Percentiles rank a stretch among this genome's conserved stretches.
These are phyloP conservation scores for Auriculariales sp. DNA, from an alignment of 768 basidiomycete genomes.

Conservation along the genomic window DNA sequence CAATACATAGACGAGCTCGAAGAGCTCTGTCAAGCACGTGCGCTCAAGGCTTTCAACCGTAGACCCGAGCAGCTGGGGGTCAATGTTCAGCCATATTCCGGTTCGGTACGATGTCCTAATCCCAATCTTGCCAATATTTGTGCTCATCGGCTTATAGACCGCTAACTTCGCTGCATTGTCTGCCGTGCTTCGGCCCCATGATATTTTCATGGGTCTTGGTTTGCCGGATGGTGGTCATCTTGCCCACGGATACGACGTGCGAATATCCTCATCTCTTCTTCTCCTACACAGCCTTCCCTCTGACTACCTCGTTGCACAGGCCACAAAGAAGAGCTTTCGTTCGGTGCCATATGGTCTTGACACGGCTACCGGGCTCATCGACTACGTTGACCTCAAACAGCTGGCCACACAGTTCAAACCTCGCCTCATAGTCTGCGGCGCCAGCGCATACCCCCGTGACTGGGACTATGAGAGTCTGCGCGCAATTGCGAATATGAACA, in stretches of 20 bases:
- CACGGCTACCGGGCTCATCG: slow-evolving; percentile 73
- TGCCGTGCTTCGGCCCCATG: slow-evolving; percentile 89
- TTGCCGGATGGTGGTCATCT: slow-evolving; percentile 95
- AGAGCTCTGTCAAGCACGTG: slow-evolving; percentile 85
- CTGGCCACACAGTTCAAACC: slow-evolving; percentile 96
- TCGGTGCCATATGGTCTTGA: slow-evolving; percentile 86
- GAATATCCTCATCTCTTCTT: slow-evolving; percentile 13
- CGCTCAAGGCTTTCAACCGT: slow-evolving; percentile 89
- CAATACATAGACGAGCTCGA: slow-evolving; percentile 97
- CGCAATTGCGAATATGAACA: slow-evolving; percentile 61
- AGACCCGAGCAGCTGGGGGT: slow-evolving; percentile 92
- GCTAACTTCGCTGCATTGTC: slow-evolving; percentile 97
- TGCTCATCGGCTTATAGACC: slow-evolving; percentile 33
- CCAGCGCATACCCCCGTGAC: slow-evolving; percentile 95
- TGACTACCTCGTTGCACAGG: slow-evolving; percentile 28
- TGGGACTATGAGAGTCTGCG: slow-evolving; percentile 87
- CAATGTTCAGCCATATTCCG: slow-evolving; percentile 98
- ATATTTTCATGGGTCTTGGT: slow-evolving; percentile 97
- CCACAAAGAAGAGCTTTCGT: slow-evolving; percentile 99
- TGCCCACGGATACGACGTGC: slow-evolving; percentile 91
- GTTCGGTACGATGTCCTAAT: slow-evolving; percentile 41
- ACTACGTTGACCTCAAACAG: slow-evolving; percentile 64
- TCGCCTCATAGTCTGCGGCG: slow-evolving; percentile 89
- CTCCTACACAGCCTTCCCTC: slow-evolving; percentile 27
- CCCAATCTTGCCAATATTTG: not conserved